phyloP scores from a whole-genome alignment of 2,329 filamentous ascomycete species.

The Coniochaeta prunicola region DNA sequence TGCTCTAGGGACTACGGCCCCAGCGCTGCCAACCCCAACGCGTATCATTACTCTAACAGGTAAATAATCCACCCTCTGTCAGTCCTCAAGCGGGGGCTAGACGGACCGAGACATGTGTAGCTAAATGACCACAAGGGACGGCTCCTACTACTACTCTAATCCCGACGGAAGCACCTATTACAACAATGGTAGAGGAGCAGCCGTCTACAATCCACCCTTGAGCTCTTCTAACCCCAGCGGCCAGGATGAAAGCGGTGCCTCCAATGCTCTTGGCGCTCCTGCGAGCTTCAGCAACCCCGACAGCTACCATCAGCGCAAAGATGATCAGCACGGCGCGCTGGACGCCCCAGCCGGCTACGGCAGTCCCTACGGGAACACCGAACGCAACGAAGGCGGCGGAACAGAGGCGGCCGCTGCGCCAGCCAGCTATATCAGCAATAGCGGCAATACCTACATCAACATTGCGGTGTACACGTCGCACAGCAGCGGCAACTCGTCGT shows the following conservation, averaged over 20 bases:
- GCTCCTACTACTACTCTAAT: constrained; percentile 70
- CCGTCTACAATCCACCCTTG: constrained; percentile 55
- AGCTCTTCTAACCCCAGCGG: too few relatives aligned
- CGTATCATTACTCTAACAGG: constrained; percentile 63
- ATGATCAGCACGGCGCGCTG: too few relatives aligned
- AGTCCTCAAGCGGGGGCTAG: background rate
- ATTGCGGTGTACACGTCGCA: background rate
- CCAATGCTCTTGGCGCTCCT: too few relatives aligned
- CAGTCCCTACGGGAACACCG: background rate
- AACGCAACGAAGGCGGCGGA: background rate
- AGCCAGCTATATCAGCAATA: background rate
- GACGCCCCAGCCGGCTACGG: background rate
- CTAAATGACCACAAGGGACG: constrained; percentile 27
- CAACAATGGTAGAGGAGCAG: constrained; percentile 50
- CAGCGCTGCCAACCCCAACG: constrained; percentile 32
- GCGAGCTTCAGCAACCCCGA: too few relatives aligned
- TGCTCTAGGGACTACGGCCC: constrained; percentile 15
- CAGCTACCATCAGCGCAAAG: too few relatives aligned
- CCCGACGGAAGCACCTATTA: constrained; percentile 61
- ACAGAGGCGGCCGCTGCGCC: background rate
- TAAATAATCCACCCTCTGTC: constrained; percentile 21
- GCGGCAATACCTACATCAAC: background rate
- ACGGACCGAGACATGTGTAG: background rate
- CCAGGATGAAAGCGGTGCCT: too few relatives aligned
- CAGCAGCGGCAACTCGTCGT: background rate